Conservation (phyloP, 257 asterid species). For the Solanum ossicruentum region DNA sequence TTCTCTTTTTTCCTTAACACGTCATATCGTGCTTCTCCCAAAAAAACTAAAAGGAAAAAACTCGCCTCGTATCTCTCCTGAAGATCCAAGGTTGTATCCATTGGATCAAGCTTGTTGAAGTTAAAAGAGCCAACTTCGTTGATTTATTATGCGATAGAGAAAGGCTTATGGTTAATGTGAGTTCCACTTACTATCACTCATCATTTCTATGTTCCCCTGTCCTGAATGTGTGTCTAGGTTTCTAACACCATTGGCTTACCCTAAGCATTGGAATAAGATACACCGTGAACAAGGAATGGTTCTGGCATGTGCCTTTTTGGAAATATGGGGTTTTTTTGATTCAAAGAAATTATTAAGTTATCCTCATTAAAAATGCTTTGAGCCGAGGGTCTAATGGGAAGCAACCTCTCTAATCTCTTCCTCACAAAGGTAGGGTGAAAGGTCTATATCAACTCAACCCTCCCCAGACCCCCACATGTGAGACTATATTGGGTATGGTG, state of each 20-base stretch:
- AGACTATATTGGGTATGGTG: neutral
- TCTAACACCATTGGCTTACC: neutral
- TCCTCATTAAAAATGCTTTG: neutral
- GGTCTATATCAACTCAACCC: neutral
- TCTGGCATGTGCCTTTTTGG: neutral
- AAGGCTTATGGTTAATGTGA: neutral
- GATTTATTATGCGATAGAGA: neutral
- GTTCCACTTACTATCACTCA: neutral
- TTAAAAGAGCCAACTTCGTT: neutral
- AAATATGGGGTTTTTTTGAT: neutral
- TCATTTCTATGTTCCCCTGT: neutral
- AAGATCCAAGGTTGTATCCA: neutral
- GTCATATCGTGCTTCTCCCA: neutral
- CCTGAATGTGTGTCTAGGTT: neutral
- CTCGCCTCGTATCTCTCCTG: neutral
- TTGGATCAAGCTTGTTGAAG: neutral
- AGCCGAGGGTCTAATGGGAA: too few species aligned
- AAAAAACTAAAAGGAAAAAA: neutral
- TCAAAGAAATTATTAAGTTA: neutral
- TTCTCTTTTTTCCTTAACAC: neutral
- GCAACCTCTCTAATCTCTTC: neutral
- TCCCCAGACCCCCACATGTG: too few species aligned
- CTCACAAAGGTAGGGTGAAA: neutral
- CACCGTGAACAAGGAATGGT: neutral
- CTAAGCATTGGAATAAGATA: neutral